Conservation (phyloP, 1,139 yeast species). For the Casaregolazyma lundiana region DNA sequence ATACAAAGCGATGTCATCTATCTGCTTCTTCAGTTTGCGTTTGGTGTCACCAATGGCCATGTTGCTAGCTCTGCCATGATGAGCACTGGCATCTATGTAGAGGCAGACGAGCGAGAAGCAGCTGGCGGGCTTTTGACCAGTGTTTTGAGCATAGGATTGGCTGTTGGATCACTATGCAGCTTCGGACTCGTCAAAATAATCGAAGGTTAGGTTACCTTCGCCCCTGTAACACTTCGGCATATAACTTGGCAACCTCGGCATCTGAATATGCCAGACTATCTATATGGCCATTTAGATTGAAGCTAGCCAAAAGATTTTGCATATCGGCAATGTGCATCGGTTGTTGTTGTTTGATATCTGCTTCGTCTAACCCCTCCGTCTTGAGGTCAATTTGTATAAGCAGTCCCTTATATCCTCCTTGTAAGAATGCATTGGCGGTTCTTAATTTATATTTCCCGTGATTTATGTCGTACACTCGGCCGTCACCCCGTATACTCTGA, state of each 20-base stretch:
- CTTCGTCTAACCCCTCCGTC: neutral
- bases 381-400: constrained; percentile 48
- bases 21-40: constrained; percentile 61
- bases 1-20: constrained; percentile 64
- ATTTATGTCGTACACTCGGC: constrained; percentile 48
- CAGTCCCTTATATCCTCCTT: constrained; percentile 70
- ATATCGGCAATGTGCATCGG: constrained; percentile 3
- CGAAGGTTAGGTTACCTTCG: constrained; percentile 2
- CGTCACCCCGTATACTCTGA: constrained; percentile 74
- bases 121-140: constrained; percentile 91
- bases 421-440: constrained; percentile 67
- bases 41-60: constrained; percentile 88
- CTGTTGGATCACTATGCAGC: constrained; percentile 71
- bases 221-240: constrained; percentile 9
- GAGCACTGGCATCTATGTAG: constrained; percentile 58
- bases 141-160: constrained; percentile 67
- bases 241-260: constrained; percentile 9
- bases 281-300: constrained; percentile 6
- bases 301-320: constrained; percentile 3
- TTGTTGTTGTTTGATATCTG: constrained; percentile 5
- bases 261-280: constrained; percentile 4
- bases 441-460: constrained; percentile 40
- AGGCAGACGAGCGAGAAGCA: constrained; percentile 72
- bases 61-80: constrained; percentile 75
- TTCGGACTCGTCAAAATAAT: constrained; percentile 50